Evolutionary conservation across 805 yeast species (phyloP), one percentile per base, ranked within the genome.

Genomic region (Cyberlindnera euphorbiae): DNA sequence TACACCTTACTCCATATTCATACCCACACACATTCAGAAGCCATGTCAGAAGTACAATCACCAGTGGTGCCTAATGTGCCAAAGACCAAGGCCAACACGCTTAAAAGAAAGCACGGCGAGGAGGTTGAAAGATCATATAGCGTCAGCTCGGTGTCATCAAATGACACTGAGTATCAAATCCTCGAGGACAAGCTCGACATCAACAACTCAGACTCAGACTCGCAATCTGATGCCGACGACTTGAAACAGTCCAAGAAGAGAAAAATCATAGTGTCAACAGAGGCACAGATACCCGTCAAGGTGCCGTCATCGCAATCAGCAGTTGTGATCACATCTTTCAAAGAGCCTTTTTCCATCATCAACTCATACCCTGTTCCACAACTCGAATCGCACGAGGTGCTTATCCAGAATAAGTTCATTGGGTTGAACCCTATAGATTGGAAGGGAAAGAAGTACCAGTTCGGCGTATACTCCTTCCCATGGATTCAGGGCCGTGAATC

Each of bases 401-500:
- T 60, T 17, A 45, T 60, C 14, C 47, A 53, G 30, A 60, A 60
- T 36, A 54, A 55, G 34, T 55, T 56, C 30, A 55, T 68, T 30
- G 75, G 75, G 0, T 45, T 69, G 27, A 69, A 69, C 42, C 75
- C 72, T 8, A 59, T 69, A 22, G 75, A 69, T 45, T 69, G 75
- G 75, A 69, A 69, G 46, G 67, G 69, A 7, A 64, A 66, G 33
- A 66, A 63, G 36, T 69, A 63, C 43, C 55, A 58, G 28, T 70
- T 70, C 52, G 73, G 71, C 16, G 60, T 69, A 8, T 64, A 69
- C 42, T 60, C 66, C 11, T 67, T 69, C 38, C 75, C 75, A 8
- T 69, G 75, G 75, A 56, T 69, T 32, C 69, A 67, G 47, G 75
- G 75, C 12, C 53, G 75, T 25, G 75, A 69, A 45, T 56, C 66